A percentile compares a stretch with the other conserved stretches of the same genome.
Conservation (phyloP, 75 land plant species). For the Sequoia sempervirens region DNA sequence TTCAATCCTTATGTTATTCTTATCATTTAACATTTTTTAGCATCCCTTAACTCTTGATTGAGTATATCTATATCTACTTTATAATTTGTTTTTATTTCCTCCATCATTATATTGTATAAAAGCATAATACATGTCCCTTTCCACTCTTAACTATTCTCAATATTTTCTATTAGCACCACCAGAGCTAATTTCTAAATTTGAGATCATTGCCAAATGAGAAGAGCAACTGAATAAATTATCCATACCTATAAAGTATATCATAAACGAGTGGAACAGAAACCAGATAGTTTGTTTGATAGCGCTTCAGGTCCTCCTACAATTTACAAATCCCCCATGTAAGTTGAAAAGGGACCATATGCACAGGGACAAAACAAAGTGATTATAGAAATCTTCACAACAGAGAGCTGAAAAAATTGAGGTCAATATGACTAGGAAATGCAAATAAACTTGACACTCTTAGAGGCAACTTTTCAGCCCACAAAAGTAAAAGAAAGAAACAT, state of each 20-base stretch:
- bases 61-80: background rate
- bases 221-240: background rate
- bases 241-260: conserved; percentile 84
- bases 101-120: background rate
- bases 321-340: background rate
- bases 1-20: background rate
- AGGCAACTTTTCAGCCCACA: background rate
- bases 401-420: background rate
- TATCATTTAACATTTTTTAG: background rate
- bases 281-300: conserved; percentile 67
- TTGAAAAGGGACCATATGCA: background rate
- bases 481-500: background rate
- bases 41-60: background rate
- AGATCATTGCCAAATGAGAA: background rate
- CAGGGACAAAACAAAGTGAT: background rate
- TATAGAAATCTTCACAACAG: background rate
- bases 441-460: background rate
- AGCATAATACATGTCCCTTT: background rate
- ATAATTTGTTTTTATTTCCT: background rate
- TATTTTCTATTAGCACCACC: background rate
- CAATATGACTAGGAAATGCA: background rate
- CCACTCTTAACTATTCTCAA: background rate
- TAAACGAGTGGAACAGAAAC: conserved; percentile 87
- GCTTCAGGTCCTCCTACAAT: conserved; percentile 67
- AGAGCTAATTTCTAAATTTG: background rate